Conservation (phyloP, 345 rosid species). For the Euphorbia lathyris region DNA sequence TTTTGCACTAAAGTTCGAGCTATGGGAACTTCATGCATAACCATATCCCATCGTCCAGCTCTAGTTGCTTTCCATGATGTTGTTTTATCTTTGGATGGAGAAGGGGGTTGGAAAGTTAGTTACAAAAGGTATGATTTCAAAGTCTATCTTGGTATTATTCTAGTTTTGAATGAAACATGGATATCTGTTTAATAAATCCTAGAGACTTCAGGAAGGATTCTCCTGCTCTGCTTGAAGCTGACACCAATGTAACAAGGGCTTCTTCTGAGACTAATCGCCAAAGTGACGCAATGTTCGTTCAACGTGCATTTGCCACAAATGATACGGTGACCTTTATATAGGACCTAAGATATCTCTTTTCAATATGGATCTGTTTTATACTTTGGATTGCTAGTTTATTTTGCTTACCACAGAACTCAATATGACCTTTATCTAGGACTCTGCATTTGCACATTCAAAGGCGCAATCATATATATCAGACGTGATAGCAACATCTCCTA, state of each 20-base stretch:
- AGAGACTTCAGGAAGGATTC: constrained; percentile 62
- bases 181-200: constrained; percentile 18
- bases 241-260: constrained; percentile 33
- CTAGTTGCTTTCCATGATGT: constrained; percentile 96
- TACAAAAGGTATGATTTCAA: constrained; percentile 60
- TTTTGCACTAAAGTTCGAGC: constrained; percentile 96
- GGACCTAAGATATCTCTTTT: constrained; percentile 9
- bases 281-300: constrained; percentile 86
- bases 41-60: constrained; percentile 98
- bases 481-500: constrained; percentile 66
- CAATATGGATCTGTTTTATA: constrained; percentile 6
- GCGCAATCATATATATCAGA: constrained; percentile 58
- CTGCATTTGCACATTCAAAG: constrained; percentile 49
- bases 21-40: constrained; percentile 99
- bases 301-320: constrained; percentile 71
- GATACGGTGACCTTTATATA: constrained; percentile 43
- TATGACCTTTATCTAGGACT: constrained; percentile 46
- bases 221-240: constrained; percentile 44
- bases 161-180: constrained; percentile 6
- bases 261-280: constrained; percentile 62
- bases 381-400: background rate
- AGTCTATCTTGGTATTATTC: constrained; percentile 3
- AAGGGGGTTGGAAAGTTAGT: constrained; percentile 90
- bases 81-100: constrained; percentile 92
- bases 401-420: constrained; percentile 17